Evolutionary conservation across 2,329 filamentous ascomycete species (phyloP).

Genomic region (Alternaria brassicicola): DNA sequence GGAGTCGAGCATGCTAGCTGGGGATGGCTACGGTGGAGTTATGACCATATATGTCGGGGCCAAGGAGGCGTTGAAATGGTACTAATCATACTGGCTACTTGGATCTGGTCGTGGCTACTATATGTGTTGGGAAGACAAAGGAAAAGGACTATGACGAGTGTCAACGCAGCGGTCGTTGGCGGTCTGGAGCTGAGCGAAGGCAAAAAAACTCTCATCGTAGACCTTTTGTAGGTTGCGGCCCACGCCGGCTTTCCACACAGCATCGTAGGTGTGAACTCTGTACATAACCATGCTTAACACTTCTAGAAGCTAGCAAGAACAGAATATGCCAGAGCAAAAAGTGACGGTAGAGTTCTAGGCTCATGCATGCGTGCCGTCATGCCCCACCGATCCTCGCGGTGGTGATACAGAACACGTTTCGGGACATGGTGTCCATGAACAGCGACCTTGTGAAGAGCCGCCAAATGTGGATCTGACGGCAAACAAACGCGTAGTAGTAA

Average conservation of each 20-base stretch:
- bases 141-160: conserved; percentile 8
- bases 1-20: conserved; percentile 72
- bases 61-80: conserved; percentile 33
- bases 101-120: conserved; percentile 8
- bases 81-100: conserved; percentile 8
- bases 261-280: background rate
- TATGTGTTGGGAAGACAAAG: background rate
- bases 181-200: background rate
- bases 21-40: conserved; percentile 70
- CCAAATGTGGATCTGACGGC: conserved; percentile 7
- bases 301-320: background rate
- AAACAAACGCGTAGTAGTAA: conserved; percentile 5
- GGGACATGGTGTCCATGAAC: background rate
- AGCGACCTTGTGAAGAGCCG: background rate
- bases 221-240: background rate
- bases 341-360: background rate
- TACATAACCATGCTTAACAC: background rate
- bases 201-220: background rate
- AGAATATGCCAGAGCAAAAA: background rate
- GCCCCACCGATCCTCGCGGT: background rate
- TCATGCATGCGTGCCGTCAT: background rate
- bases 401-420: conserved; percentile 11
- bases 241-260: background rate
- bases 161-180: conserved; percentile 19
- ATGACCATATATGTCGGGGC: conserved; percentile 59